phyloP scores from a whole-genome alignment of 78 protist species.

The Dictyostelium firmibasis region DNA sequence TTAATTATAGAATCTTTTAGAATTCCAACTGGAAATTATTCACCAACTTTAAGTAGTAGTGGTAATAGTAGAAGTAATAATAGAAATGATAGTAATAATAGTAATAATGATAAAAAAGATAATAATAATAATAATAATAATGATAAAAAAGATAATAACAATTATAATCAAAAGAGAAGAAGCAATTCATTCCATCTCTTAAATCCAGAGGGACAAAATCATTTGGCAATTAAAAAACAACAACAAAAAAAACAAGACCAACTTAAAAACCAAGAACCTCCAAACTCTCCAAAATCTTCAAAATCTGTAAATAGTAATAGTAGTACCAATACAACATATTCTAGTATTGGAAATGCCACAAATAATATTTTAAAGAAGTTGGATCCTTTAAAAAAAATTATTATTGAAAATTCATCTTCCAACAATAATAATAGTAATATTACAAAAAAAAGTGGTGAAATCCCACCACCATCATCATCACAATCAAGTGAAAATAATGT shows the following conservation, averaged over 20 bases:
- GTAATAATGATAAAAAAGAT: not conserved
- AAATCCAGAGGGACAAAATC: conserved; percentile 6
- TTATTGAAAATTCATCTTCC: not conserved
- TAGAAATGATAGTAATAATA: not conserved
- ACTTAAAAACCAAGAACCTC: not conserved
- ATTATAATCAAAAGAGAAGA: conserved; percentile 6
- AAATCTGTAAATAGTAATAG: not conserved
- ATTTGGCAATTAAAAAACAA: not conserved
- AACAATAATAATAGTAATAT: not conserved
- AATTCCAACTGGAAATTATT: conserved; percentile 5
- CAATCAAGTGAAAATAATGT: not conserved
- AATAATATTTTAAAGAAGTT: not conserved
- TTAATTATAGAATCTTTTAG: conserved; percentile 45
- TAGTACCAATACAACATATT: not conserved
- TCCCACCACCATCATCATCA: not conserved
- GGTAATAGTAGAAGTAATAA: not conserved
- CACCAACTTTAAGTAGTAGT: conserved; percentile 12
- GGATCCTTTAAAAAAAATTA: not conserved
- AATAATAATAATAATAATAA: not conserved
- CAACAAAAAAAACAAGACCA: not conserved
- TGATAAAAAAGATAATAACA: not conserved
- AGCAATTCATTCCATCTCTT: conserved; percentile 46
- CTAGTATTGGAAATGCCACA: not conserved
- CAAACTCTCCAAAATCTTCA: not conserved
- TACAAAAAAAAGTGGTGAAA: not conserved